Conservation (phyloP, 2,329 filamentous ascomycete genomes). For the Pleurostoma richardsiae region DNA sequence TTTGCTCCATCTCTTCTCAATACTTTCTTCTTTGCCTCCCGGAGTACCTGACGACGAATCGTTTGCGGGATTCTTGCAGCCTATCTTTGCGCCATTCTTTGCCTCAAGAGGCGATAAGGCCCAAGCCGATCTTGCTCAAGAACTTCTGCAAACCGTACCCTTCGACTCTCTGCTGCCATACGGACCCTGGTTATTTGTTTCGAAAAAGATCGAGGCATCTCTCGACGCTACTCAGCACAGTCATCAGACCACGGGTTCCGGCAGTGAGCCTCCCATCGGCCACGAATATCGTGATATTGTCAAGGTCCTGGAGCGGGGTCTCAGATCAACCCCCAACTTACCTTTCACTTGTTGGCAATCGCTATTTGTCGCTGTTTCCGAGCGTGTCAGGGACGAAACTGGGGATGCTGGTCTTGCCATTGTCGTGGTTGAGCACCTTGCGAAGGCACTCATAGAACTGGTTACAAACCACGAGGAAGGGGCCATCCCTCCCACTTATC, state of each 20-base stretch:
- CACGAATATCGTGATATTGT: conserved; percentile 67
- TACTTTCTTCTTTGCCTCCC: conserved; percentile 48
- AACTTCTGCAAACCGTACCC: conserved; percentile 46
- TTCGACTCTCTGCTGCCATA: conserved; percentile 37
- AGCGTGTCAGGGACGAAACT: conserved; percentile 54
- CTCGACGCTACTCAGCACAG: conserved; percentile 34
- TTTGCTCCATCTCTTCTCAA: conserved; percentile 59
- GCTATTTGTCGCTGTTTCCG: conserved; percentile 52
- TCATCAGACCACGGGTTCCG: conserved; percentile 30
- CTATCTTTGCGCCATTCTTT: conserved; percentile 56
- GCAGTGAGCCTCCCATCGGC: conserved; percentile 44
- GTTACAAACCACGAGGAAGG: conserved; percentile 13
- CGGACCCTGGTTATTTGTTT: conserved; percentile 46
- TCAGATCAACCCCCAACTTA: conserved; percentile 43
- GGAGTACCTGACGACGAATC: conserved; percentile 41
- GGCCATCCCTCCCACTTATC: conserved; percentile 15
- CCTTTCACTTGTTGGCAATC: conserved; percentile 42
- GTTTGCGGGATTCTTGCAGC: conserved; percentile 38
- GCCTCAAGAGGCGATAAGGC: conserved; percentile 37
- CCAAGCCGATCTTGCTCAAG: conserved; percentile 40
- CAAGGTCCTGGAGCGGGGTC: conserved; percentile 60
- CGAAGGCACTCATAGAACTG: conserved; percentile 45
- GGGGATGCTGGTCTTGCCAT: conserved; percentile 64
- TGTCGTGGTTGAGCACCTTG: conserved; percentile 66
- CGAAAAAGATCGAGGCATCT: conserved; percentile 36